These are phyloP conservation scores for Candida ficus DNA, from an alignment of 805 yeast genomes.

Conservation along the genomic window DNA sequence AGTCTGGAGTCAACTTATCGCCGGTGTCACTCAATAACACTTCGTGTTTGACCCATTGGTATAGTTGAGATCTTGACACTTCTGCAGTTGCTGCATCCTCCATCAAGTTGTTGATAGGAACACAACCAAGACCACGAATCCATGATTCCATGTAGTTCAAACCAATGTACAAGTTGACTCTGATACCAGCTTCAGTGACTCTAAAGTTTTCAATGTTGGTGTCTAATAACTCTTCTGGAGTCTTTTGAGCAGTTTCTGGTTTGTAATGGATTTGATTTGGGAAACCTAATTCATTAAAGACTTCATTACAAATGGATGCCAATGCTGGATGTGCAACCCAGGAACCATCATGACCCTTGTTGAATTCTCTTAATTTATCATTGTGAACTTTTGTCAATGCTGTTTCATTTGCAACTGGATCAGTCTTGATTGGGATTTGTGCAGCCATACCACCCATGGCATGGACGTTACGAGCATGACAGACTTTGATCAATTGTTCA, in stretches of 20 bases:
- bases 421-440: slow-evolving; percentile 75
- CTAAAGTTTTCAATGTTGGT: slow-evolving; percentile 58
- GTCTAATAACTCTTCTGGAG: slow-evolving; percentile 55
- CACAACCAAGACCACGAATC: slow-evolving; percentile 82
- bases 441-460: slow-evolving; percentile 95
- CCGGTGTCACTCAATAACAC: slow-evolving; percentile 55
- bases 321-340: slow-evolving; percentile 90
- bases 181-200: slow-evolving; percentile 66
- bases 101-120: slow-evolving; percentile 80
- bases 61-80: slow-evolving; percentile 75
- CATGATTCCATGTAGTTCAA: slow-evolving; percentile 80
- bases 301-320: slow-evolving; percentile 66
- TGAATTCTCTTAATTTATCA: slow-evolving; percentile 73
- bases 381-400: slow-evolving; percentile 70
- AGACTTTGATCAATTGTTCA: slow-evolving; percentile 61
- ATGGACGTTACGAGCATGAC: slow-evolving; percentile 76
- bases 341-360: slow-evolving; percentile 80
- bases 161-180: slow-evolving; percentile 69
- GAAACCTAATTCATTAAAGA: slow-evolving; percentile 75
- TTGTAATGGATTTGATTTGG: slow-evolving; percentile 62
- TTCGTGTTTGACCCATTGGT: slow-evolving; percentile 79
- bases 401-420: slow-evolving; percentile 51
- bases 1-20: slow-evolving; percentile 51
- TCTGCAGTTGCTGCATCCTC: slow-evolving; percentile 91
- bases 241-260: slow-evolving; percentile 40